These are phyloP conservation scores for Lindgomyces ingoldianus DNA, from an alignment of 495 filamentous ascomycete species.

Conservation along the genomic window DNA sequence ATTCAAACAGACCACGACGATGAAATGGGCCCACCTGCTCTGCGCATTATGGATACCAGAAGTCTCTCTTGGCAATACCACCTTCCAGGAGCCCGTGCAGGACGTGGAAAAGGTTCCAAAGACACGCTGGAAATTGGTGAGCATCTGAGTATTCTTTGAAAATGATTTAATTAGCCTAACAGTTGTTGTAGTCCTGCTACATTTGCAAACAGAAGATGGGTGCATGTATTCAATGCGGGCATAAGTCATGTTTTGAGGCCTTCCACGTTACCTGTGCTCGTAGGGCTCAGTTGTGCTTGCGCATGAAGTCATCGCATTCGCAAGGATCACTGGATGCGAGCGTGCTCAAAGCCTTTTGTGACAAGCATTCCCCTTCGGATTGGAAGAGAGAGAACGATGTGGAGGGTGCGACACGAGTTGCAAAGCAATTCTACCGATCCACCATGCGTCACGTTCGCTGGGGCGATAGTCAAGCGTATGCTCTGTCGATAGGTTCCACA, in stretches of 20 bases:
- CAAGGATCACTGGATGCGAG: slow-evolving; percentile 83
- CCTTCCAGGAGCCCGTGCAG: slow-evolving; percentile 97
- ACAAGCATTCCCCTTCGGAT: slow-evolving; percentile 90
- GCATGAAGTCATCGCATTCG: slow-evolving; percentile 89
- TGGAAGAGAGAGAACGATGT: slow-evolving; percentile 86
- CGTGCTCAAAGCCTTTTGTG: slow-evolving; percentile 89
- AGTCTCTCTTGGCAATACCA: slow-evolving; percentile 90
- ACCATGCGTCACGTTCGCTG: slow-evolving; percentile 84
- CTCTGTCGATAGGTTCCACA: slow-evolving; percentile 71
- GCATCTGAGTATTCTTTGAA: background rate
- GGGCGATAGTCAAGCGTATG: slow-evolving; percentile 87
- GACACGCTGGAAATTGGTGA: slow-evolving; percentile 79
- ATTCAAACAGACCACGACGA: slow-evolving; percentile 95
- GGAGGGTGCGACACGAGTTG: slow-evolving; percentile 63
- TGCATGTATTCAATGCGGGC: slow-evolving; percentile 96
- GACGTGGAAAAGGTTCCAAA: slow-evolving; percentile 96
- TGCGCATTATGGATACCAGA: slow-evolving; percentile 99
- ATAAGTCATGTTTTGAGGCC: slow-evolving; percentile 95
- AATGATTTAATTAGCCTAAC: slow-evolving; percentile 7
- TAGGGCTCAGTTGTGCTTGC: slow-evolving; percentile 81
- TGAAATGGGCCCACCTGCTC: slow-evolving; percentile 93
- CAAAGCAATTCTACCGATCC: slow-evolving; percentile 79
- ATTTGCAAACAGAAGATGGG: slow-evolving; percentile 98
- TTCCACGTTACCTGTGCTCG: slow-evolving; percentile 98
- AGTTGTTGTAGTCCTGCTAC: slow-evolving; percentile 68